Base-by-base conservation (phyloP, 2,329 filamentous ascomycete species). In the Sporothrix schenckii region DNA sequence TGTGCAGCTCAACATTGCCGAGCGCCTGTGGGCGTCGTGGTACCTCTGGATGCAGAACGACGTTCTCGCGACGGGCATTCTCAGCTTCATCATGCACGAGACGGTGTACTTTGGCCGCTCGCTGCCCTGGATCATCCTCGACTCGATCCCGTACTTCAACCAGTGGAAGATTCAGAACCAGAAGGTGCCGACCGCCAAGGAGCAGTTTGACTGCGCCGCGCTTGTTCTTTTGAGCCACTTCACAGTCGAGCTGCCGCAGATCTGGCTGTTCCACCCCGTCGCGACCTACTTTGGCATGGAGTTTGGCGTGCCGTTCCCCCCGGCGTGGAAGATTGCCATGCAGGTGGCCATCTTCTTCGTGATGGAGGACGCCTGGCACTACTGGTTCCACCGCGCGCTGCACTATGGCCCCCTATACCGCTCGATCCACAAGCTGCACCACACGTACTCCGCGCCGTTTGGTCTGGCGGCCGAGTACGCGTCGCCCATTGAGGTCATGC, bases 21-120 rank as follows among this genome's bases (percentile, higher is more conserved):
- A 99, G 86, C 90, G 90, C 78, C 85, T 97, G 75, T 99, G 95
- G 95, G 91, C 92, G 81, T 89, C 93, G 53, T 98, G 93, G 94
- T 99, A 99, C 80, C 88, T 94, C 19, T 99, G 90, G 87, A 97
- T 98, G 91, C 92, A 97, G 80, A 99, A 99, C 80, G 95, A 99
- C 82, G 90, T 92, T 69, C 89, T 99, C 73, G 95, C 95, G 72
- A 99, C 95, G 3, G 95, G 95, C 72, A 95, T 99, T 83, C 91
- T 98, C 92, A 97, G 93, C 77, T 99, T 99, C 80, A 82, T 91
- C 75, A 92, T 98, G 88, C 95, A 99, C 84, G 95, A 99, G 82
- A 69, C 89, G 53, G 87, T 99, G 77, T 99, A 99, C 85, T 99
- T 98, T 78, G 95, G 95, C 76, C 90, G 95, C 75, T 91, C 84